Evolutionary conservation across 805 yeast genomes (phyloP), one percentile per base, ranked within the genome.

Genomic region (Metschnikowia continentalis): DNA sequence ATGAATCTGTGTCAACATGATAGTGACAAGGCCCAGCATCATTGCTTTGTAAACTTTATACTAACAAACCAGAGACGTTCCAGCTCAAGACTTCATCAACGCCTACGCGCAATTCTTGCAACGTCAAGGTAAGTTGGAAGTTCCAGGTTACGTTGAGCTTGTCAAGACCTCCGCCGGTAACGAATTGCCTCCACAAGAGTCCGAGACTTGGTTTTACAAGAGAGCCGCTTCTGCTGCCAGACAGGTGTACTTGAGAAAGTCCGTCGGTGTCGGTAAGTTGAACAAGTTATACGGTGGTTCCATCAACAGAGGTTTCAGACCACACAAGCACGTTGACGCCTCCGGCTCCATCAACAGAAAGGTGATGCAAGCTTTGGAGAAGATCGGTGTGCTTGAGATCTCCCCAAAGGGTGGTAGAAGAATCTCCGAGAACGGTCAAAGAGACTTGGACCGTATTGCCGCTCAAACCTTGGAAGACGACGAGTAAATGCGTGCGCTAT

Each of bases 391-490:
- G 67, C 81, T 94, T 68, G 99, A 92, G 82, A 82, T 87, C 76
- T 84, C 96, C 74, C 88, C 90, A 79, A 90, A 89, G 81, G 97
- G 97, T 77, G 99, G 99, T 79, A 94, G 99, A 86, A 90, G 91
- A 80, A 90, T 94, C 85, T 87, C 97, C 61, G 97, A 90, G 76
- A 88, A 90, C 81, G 99, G 99, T 77, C 98, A 92, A 83, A 91
- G 99, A 89, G 99, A 94, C 83, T 88, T 94, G 82, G 99, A 94
- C 83, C 97, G 99, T 86, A 92, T 92, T 78, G 98, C 98, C 74
- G 96, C 96, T 77, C 96, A 90, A 82, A 90, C 96, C 76, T 84
- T 88, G 77, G 96, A 90, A 81, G 94, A 88, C 71, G 95, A 88
- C 60, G 72, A 74, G 57, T 55, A 57, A 55, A 49, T 53, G 54